These are phyloP conservation scores for Geotrichum klebahnii DNA, from an alignment of 1,139 yeast genomes.

Conservation along the genomic window DNA sequence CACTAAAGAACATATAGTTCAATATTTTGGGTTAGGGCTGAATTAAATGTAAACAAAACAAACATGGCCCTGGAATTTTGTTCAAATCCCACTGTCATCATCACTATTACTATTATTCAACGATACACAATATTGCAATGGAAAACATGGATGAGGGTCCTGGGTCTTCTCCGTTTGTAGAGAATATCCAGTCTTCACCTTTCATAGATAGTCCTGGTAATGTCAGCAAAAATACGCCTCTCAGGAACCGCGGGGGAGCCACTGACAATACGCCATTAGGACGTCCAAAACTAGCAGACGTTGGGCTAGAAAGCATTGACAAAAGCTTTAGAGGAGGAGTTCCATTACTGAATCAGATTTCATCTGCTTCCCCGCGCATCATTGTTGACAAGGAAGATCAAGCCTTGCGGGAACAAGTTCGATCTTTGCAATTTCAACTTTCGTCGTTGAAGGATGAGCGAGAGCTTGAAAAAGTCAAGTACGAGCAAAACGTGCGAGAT, in stretches of 20 bases:
- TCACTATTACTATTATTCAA: no score
- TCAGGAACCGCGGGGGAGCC: slow-evolving; percentile 4
- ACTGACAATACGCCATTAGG: slow-evolving; percentile 8
- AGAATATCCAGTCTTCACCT: slow-evolving; percentile 13
- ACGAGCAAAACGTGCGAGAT: slow-evolving; percentile 37
- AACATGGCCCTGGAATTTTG: no score
- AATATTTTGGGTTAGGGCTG: no score
- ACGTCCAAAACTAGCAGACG: slow-evolving; percentile 4
- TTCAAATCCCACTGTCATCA: no score
- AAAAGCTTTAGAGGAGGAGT: neutral
- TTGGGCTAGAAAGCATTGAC: neutral
- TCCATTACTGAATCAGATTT: slow-evolving; percentile 4
- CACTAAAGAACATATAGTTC: no score
- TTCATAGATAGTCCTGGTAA: slow-evolving; percentile 5
- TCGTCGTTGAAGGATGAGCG: slow-evolving; percentile 35
- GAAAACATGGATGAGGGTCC: slow-evolving; percentile 10
- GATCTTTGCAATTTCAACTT: slow-evolving; percentile 39
- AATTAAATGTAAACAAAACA: no score
- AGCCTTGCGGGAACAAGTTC: slow-evolving; percentile 24
- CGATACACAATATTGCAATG: no score
- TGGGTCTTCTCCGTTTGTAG: slow-evolving; percentile 11
- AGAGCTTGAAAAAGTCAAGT: slow-evolving; percentile 36
- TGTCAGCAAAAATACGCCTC: neutral
- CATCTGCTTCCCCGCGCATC: slow-evolving; percentile 1
- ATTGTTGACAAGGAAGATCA: slow-evolving; percentile 6